phyloP scores from a whole-genome alignment of 306 rosid species.

The Biancaea sappan region DNA sequence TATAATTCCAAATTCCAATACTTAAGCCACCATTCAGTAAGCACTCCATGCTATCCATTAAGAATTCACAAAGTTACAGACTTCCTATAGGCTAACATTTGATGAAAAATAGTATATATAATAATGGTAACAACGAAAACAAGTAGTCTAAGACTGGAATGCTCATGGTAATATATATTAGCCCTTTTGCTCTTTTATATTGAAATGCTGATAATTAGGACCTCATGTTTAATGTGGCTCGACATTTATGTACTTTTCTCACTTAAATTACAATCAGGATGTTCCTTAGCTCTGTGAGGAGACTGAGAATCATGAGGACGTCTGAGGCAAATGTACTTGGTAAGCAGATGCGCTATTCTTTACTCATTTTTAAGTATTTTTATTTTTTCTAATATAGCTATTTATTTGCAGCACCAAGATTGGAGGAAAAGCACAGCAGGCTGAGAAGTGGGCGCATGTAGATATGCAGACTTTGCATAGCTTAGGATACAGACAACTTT shows the following conservation, averaged over 20 bases:
- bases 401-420: constrained; percentile 66
- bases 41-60: no score
- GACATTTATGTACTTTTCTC: constrained; percentile 13
- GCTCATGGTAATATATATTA: neutral
- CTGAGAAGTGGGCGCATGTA: constrained; percentile 58
- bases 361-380: constrained; percentile 1
- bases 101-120: neutral
- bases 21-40: no score
- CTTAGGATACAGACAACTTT: constrained; percentile 30
- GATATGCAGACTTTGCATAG: constrained; percentile 32
- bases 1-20: no score
- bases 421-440: constrained; percentile 63
- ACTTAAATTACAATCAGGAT: constrained; percentile 57
- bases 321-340: constrained; percentile 82
- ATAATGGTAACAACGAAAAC: neutral
- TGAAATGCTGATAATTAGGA: neutral
- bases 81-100: no score
- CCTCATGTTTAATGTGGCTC: constrained; percentile 23
- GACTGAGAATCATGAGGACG: constrained; percentile 88
- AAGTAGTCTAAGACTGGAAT: neutral
- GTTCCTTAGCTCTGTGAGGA: constrained; percentile 78
- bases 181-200: constrained; percentile 23
- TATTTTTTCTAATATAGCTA: constrained; percentile 23
- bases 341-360: constrained; percentile 41
- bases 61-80: no score